Evolutionary conservation across 108 stramenopile genomes (phyloP).

Genomic region (Skeletonema potamos): DNA sequence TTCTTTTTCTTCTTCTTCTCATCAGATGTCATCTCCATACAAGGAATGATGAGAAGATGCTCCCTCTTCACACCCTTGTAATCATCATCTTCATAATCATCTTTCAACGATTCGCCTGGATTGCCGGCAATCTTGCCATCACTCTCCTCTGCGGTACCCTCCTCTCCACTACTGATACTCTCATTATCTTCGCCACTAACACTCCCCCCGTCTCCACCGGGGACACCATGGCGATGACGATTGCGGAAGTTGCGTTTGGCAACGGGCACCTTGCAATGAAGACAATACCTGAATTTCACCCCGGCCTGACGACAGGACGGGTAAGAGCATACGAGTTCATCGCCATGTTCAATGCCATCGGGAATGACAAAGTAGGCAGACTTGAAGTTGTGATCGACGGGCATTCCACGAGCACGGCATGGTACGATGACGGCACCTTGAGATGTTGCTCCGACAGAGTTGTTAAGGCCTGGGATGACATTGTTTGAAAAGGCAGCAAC

Average conservation of each 20-base stretch:
- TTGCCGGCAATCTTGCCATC: background rate
- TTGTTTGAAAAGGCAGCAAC: background rate
- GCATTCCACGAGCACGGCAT: slow-evolving; percentile 54
- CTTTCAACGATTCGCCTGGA: background rate
- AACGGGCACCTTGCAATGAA: slow-evolving; percentile 74
- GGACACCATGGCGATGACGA: slow-evolving; percentile 65
- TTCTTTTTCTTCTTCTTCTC: slow-evolving; percentile 32
- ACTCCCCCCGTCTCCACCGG: slow-evolving; percentile 16
- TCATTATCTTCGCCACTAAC: slow-evolving; percentile 7
- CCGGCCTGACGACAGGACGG: slow-evolving; percentile 80
- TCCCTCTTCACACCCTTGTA: slow-evolving; percentile 17
- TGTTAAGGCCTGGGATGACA: background rate
- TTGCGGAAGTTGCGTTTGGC: slow-evolving; percentile 81
- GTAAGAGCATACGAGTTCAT: slow-evolving; percentile 82
- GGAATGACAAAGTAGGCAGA: slow-evolving; percentile 86
- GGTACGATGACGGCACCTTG: slow-evolving; percentile 41
- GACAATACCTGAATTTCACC: slow-evolving; percentile 79
- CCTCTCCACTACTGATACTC: slow-evolving; percentile 8
- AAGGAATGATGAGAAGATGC: slow-evolving; percentile 31
- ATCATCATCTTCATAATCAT: slow-evolving; percentile 16
- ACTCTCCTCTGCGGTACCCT: slow-evolving; percentile 4
- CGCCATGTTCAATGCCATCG: slow-evolving; percentile 82
- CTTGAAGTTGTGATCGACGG: slow-evolving; percentile 60
- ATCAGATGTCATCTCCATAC: slow-evolving; percentile 1
- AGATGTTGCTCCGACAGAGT: background rate